These are phyloP conservation scores for Pichia cactophila DNA, from an alignment of 1,139 yeast species.

Conservation along the genomic window DNA sequence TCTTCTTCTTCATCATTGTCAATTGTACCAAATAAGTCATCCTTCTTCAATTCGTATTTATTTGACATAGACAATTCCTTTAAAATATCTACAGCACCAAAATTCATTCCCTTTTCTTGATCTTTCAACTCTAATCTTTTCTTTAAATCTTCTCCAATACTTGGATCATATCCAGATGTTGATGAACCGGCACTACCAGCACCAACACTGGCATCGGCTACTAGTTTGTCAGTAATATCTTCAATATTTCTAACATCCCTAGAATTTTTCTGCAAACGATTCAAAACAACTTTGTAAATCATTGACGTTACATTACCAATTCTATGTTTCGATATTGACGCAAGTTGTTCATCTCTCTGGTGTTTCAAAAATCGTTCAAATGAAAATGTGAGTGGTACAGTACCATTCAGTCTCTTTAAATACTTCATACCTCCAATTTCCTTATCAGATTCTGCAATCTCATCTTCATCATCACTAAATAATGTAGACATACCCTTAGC, in stretches of 20 bases:
- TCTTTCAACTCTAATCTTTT: constrained; percentile 20
- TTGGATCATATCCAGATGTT: constrained; percentile 28
- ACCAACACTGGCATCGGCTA: constrained; percentile 20
- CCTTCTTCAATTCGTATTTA: constrained; percentile 13
- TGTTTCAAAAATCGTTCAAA: constrained; percentile 61
- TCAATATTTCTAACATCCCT: constrained; percentile 32
- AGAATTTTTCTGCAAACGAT: constrained; percentile 49
- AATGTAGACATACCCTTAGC: constrained; percentile 21
- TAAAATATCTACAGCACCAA: constrained; percentile 49
- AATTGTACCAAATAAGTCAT: constrained; percentile 44
- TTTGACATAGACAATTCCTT: constrained; percentile 36
- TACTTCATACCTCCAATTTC: constrained; percentile 2
- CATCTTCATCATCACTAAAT: constrained; percentile 17
- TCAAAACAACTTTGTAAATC: constrained; percentile 55
- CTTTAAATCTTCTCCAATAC: constrained; percentile 14
- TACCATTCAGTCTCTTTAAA: constrained; percentile 33
- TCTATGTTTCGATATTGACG: constrained; percentile 55
- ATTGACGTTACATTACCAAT: constrained; percentile 63
- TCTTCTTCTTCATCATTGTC: constrained; percentile 31
- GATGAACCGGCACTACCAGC: constrained; percentile 15
- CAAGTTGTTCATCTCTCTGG: constrained; percentile 57
- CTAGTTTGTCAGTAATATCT: constrained; percentile 19
- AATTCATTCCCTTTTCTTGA: constrained; percentile 26
- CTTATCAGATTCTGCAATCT: constrained; percentile 3
- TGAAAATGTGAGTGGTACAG: constrained; percentile 53